Percentiles rank a stretch among this genome's conserved stretches.
These are phyloP conservation scores for Choiromyces venosus DNA, from an alignment of 495 filamentous ascomycete genomes.

Conservation along the genomic window DNA sequence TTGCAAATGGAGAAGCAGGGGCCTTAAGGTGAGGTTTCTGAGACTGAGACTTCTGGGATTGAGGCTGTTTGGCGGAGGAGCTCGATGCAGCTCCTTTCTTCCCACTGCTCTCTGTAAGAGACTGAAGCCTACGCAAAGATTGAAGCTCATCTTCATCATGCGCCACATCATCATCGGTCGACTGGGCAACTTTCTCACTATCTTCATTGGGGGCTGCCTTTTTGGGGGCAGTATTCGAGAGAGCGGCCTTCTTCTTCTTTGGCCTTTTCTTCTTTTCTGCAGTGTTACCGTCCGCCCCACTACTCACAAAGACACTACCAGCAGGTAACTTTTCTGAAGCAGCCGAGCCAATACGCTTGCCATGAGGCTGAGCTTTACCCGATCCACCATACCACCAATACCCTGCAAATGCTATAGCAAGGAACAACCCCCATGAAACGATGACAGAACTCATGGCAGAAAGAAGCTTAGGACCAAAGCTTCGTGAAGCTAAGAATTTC, in stretches of 20 bases:
- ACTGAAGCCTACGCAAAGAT: constrained; percentile 33
- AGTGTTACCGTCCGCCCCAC: constrained; percentile 29
- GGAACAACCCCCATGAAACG: constrained; percentile 35
- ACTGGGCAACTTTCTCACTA: constrained; percentile 17
- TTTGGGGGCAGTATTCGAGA: constrained; percentile 25
- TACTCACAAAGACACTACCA: constrained; percentile 20
- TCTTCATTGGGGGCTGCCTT: constrained; percentile 17
- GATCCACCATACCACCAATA: constrained; percentile 33
- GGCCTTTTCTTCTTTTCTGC: constrained; percentile 30
- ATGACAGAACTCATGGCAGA: constrained; percentile 29
- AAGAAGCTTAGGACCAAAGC: neutral
- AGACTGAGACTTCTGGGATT: constrained; percentile 23
- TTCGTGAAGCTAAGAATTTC: neutral
- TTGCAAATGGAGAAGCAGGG: constrained; percentile 30
- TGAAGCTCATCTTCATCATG: constrained; percentile 31
- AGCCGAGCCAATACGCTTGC: constrained; percentile 7
- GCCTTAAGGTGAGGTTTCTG: constrained; percentile 19
- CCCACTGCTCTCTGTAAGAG: constrained; percentile 23
- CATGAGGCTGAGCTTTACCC: constrained; percentile 11
- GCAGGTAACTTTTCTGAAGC: constrained; percentile 20
- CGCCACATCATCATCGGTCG: constrained; percentile 34
- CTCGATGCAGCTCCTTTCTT: constrained; percentile 19
- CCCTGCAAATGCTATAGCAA: constrained; percentile 34
- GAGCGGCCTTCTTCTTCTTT: constrained; percentile 34
- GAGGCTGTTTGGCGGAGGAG: constrained; percentile 22